Conservation (phyloP, 805 yeast species). For the Tetrapisispora nanseiensis region DNA sequence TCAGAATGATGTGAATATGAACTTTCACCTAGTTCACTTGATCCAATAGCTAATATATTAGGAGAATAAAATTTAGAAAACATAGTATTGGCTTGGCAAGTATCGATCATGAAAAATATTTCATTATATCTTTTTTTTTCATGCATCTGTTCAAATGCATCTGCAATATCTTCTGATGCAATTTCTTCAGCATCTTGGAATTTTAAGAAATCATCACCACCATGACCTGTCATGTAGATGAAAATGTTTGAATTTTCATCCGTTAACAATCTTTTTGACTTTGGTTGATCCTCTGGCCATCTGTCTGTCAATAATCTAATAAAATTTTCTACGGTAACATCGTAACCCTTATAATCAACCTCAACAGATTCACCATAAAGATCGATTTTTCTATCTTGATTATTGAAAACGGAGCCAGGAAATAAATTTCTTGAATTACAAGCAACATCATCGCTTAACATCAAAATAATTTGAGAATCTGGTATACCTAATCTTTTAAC, state of each 20-base stretch:
- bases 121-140: constrained; percentile 93
- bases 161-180: constrained; percentile 90
- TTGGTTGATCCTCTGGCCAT: constrained; percentile 90
- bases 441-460: constrained; percentile 95
- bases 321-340: constrained; percentile 94
- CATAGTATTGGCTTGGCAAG: constrained; percentile 99
- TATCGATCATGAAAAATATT: constrained; percentile 94
- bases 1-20: constrained; percentile 96
- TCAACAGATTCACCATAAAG: constrained; percentile 90
- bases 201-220: constrained; percentile 93
- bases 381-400: constrained; percentile 84
- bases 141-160: constrained; percentile 94
- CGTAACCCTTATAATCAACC: constrained; percentile 95
- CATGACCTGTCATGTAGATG: constrained; percentile 96
- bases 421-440: constrained; percentile 94
- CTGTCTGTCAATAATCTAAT: constrained; percentile 88
- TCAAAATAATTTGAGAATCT: constrained; percentile 90
- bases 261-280: constrained; percentile 80
- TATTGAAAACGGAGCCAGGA: constrained; percentile 93
- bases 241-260: constrained; percentile 92
- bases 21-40: constrained; percentile 77
- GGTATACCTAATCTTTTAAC: constrained; percentile 95
- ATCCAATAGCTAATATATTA: constrained; percentile 85
- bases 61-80: constrained; percentile 87
- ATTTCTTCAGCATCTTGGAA: constrained; percentile 98